These are phyloP conservation scores for Ustilago lituana DNA, from an alignment of 1,284 basidiomycete genomes.

Conservation along the genomic window DNA sequence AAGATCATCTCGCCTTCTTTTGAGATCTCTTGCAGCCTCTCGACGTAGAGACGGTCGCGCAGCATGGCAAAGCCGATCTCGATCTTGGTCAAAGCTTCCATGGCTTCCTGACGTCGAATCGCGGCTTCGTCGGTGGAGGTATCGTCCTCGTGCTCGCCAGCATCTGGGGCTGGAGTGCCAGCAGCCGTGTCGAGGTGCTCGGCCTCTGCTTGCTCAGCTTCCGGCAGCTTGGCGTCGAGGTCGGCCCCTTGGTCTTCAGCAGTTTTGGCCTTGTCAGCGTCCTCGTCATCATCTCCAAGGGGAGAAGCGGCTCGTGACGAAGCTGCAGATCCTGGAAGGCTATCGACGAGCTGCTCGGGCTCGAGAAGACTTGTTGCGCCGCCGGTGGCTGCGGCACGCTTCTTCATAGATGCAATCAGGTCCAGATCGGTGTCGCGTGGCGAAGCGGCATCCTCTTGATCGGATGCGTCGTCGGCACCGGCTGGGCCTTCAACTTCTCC, in stretches of 20 bases:
- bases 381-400: conserved; percentile 58
- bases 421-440: conserved; percentile 41
- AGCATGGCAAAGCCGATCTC: conserved; percentile 72
- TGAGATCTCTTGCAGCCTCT: conserved; percentile 72
- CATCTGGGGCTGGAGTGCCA: conserved; percentile 44
- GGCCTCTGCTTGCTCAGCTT: conserved; percentile 24
- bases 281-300: conserved; percentile 44
- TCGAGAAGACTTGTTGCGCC: conserved; percentile 57
- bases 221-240: conserved; percentile 15
- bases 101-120: conserved; percentile 69
- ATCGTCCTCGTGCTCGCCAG: conserved; percentile 49
- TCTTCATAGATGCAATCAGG: conserved; percentile 55
- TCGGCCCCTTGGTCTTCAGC: conserved; percentile 11
- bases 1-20: conserved; percentile 71
- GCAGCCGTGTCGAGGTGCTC: conserved; percentile 46
- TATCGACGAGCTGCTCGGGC: conserved; percentile 50
- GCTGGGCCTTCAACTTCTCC: conserved; percentile 18
- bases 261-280: conserved; percentile 21
- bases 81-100: conserved; percentile 71
- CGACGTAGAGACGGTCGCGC: conserved; percentile 72
- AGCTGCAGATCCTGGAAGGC: conserved; percentile 46
- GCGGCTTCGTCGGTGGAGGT: conserved; percentile 61
- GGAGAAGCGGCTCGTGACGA: conserved; percentile 52
- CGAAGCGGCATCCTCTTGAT: conserved; percentile 40
- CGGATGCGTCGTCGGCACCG: conserved; percentile 27